phyloP scores from a whole-genome alignment of 805 yeast species.

The Candida adriatica region DNA sequence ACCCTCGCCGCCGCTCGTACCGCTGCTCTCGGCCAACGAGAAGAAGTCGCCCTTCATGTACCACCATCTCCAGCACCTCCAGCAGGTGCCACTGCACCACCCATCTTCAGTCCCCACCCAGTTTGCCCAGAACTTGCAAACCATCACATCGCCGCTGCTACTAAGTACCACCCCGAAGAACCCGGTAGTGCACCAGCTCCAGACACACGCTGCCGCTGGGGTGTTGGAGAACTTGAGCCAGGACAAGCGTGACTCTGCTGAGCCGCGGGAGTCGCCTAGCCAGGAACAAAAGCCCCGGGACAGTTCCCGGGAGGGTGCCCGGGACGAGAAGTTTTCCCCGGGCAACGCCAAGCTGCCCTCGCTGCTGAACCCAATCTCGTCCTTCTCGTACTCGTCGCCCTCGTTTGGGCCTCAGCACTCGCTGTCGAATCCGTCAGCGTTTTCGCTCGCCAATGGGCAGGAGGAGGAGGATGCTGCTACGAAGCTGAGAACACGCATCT shows the following conservation, averaged over 20 bases:
- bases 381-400: conserved; percentile 31
- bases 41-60: conserved; percentile 15
- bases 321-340: no score
- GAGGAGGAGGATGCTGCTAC: conserved; percentile 27
- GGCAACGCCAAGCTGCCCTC: conserved; percentile 16
- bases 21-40: conserved; percentile 22
- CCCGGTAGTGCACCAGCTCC: conserved; percentile 28
- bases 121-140: conserved; percentile 56
- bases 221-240: conserved; percentile 21
- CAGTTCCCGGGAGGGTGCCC: no score
- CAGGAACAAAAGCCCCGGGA: no score
- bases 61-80: conserved; percentile 24
- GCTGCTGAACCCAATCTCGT: conserved; percentile 16
- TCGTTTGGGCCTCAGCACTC: conserved; percentile 40
- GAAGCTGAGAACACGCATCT: conserved; percentile 62
- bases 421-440: conserved; percentile 22
- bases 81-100: conserved; percentile 34
- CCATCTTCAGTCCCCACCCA: conserved; percentile 67
- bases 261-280: no score
- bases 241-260: conserved; percentile 12
- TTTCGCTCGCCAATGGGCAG: conserved; percentile 18
- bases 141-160: conserved; percentile 59
- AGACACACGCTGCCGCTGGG: conserved; percentile 26
- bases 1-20: conserved; percentile 33
- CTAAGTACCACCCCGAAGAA: conserved; percentile 38